These are phyloP conservation scores for Ploettnerulaceae sp. DNA, from an alignment of 2,329 filamentous ascomycete species.

Conservation along the genomic window DNA sequence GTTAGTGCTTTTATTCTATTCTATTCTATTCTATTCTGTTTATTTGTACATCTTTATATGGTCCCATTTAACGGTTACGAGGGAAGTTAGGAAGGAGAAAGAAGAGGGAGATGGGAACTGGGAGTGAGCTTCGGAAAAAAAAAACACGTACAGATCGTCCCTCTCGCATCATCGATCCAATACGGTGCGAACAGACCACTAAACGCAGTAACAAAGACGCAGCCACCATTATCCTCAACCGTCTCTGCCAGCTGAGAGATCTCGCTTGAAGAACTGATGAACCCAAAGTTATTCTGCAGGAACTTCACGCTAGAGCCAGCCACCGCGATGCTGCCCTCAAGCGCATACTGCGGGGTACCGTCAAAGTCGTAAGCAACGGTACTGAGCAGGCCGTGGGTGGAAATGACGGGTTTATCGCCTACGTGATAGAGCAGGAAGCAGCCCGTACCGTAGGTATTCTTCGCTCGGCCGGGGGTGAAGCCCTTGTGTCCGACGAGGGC, in stretches of 20 bases:
- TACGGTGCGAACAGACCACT: slow-evolving; percentile 69
- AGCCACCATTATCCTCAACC: slow-evolving; percentile 63
- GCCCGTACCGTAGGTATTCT: slow-evolving; percentile 83
- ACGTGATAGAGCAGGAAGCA: slow-evolving; percentile 84
- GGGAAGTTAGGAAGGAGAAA: no score
- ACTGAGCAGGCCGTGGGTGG: slow-evolving; percentile 68
- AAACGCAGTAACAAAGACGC: slow-evolving; percentile 68
- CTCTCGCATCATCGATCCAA: slow-evolving; percentile 71
- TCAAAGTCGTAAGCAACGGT: slow-evolving; percentile 77
- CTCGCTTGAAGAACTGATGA: slow-evolving; percentile 56
- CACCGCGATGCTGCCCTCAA: slow-evolving; percentile 74
- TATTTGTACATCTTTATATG: background rate
- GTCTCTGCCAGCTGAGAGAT: slow-evolving; percentile 60
- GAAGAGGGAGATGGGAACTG: no score
- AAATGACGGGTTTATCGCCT: slow-evolving; percentile 73
- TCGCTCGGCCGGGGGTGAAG: slow-evolving; percentile 69
- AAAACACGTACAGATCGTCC: slow-evolving; percentile 54
- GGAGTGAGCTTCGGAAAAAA: no score
- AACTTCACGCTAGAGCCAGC: slow-evolving; percentile 74
- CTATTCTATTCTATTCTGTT: background rate
- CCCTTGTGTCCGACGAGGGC: slow-evolving; percentile 76
- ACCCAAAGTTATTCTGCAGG: slow-evolving; percentile 59
- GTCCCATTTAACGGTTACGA: no score
- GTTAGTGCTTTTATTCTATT: background rate
- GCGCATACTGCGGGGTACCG: slow-evolving; percentile 59